Evolutionary conservation across 768 basidiomycete species (phyloP).

Genomic region (Auriscalpium microsporum): DNA sequence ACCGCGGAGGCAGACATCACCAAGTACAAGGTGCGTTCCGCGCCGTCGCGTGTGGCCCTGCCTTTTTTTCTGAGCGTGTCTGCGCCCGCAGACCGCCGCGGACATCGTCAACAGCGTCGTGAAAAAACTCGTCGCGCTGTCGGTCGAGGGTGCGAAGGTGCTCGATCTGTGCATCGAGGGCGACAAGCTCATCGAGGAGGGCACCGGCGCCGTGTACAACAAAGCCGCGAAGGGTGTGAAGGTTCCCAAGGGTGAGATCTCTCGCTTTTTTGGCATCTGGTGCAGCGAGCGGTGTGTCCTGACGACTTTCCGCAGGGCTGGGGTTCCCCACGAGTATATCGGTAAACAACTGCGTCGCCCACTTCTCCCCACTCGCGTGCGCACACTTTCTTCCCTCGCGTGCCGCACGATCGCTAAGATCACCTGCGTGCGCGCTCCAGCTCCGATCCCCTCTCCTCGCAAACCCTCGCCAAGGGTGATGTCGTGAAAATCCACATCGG

Average conservation of each 20-base stretch:
- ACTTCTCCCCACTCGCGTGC: conserved; percentile 93
- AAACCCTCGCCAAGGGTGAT: conserved; percentile 73
- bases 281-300: neutral
- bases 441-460: conserved; percentile 64
- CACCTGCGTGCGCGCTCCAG: conserved; percentile 27
- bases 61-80: conserved; percentile 1
- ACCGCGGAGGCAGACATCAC: conserved; percentile 69
- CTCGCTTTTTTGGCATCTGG: neutral
- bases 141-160: conserved; percentile 75
- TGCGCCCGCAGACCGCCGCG: conserved; percentile 60
- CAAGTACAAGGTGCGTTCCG: conserved; percentile 66
- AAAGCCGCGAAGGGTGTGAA: conserved; percentile 85
- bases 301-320: conserved; percentile 43
- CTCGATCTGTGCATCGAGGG: conserved; percentile 90
- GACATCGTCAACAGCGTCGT: conserved; percentile 82
- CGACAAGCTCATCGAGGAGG: conserved; percentile 87
- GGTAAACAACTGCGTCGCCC: conserved; percentile 91
- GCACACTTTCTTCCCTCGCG: conserved; percentile 24
- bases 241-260: conserved; percentile 67
- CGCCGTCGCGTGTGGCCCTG: neutral
- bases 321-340: conserved; percentile 93
- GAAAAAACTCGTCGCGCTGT: conserved; percentile 73
- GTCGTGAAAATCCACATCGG: conserved; percentile 95
- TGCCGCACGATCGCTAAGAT: conserved; percentile 2
- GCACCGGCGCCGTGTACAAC: conserved; percentile 80